Evolutionary conservation across 1,284 basidiomycete genomes (phyloP), one percentile per base, ranked within the genome.

Genomic region (Puccinia hordei): DNA sequence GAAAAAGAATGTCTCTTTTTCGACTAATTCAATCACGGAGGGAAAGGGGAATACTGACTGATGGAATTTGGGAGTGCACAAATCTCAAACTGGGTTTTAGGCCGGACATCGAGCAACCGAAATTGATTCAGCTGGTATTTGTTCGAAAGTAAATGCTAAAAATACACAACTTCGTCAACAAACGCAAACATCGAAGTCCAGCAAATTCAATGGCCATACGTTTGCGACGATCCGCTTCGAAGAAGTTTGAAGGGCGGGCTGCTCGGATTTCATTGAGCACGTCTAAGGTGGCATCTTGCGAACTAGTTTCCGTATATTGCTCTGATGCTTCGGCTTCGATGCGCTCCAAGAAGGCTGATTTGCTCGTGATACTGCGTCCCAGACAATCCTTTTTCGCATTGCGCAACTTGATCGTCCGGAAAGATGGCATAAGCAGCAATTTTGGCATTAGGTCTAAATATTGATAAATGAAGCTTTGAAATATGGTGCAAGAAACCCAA

Each of bases 61-160:
- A 86, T 88, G 5, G 93, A 93, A 0, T 87, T 87, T 2, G 91
- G 90, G 30, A 98, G 85, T 75, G 90, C 89, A 82, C 94, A 95
- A 57, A 99, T 98, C 0, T 90, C 91, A 85, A 91, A 98, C 86
- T 98, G 95, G 0, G 89, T 89, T 46, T 87, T 86, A 0, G 93
- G 90, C 22, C 97, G 89, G 8, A 97, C 94, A 83, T 99, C 97
- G 22, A 99, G 33, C 12, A 77, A 87, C 12, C 98, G 27, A 17
- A 85, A 53, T 0, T 81, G 65, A 59, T 69, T 78, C 4, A 30
- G 49, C 35, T 71, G 63, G 22, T 38, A 57, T 41, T 82, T 82
- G 10, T 84, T 83, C 27, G 86, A 82, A 1, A 90, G 81, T 22
- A 85, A 83, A 71, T 85, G 83, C 79, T 87, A 86, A 38, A 59